Evolutionary conservation across 2,329 filamentous ascomycete genomes (phyloP), one percentile per base, ranked within the genome.

Genomic region (Aspergillus sclerotialis): DNA sequence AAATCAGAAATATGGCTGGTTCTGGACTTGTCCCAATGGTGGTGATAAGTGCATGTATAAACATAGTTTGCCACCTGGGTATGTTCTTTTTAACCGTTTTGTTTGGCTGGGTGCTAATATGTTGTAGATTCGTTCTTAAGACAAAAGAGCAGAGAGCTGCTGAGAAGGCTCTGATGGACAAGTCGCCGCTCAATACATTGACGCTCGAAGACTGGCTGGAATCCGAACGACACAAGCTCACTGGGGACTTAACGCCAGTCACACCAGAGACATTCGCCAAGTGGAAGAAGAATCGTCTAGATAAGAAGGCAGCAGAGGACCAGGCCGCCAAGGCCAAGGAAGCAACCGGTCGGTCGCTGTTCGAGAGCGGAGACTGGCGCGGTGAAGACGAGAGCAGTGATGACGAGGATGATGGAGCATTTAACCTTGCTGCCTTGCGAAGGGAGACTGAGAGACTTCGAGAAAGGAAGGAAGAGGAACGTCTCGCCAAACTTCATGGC

Each of bases 1-100:
- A 67, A 92, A 98, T 58, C 85, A 88, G 53, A 98, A 96, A 66
- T 98, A 98, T 55, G 92, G 92, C 43, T 98, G 92, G 92, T 96
- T 98, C 68, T 98, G 92, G 92, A 74, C 80, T 39, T 98, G 92
- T 75, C 92, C 92, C 30, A 96, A 96, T 56, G 89, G 88, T 46
- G 90, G 85, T 44, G 84, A 98, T 59, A 86, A 94, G 65, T 98
- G 92, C 83, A 96, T 92, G 82, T 98, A 98, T 61, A 89, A 84
- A 67, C 92, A 98, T 64, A 88, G 84, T 54, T 73, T 98, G 52
- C 92, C 93, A 50, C 84, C 89, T 55, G 92, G 92, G 85, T 93
- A 78, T 56, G 84, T 77, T 42, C 19, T 26, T 34, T 19, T 30
- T 18, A 26, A 35, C 5, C 24, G 23, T 34, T 40, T 13, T 21